Base-by-base conservation (phyloP, 108 stramenopile species). In the Bacterosira constricta region DNA sequence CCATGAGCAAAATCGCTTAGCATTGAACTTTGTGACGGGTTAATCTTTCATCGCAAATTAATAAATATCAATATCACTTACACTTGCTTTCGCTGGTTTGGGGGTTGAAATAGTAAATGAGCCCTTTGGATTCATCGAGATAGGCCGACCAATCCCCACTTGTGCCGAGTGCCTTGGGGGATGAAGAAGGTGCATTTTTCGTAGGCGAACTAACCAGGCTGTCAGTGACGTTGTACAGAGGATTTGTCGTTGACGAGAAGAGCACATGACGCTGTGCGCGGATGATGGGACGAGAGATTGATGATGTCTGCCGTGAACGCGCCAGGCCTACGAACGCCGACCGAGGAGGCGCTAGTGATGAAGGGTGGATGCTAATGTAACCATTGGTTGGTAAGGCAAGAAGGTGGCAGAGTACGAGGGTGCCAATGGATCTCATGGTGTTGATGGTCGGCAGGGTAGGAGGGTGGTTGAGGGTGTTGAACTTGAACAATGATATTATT, bases 81-180 rank as follows among this genome's bases (percentile, higher is more conserved):
- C 62, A 60, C 58, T 61, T 73, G 31, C 53, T 54, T 17, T 88
- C 87, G 34, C 93, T 90, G 5, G 93, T 90, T 7, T 66, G 65
- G 15, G 57, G 56, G 53, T 94, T 85, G 47, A 90, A 94, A 75
- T 91, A 94, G 65, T 94, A 94, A 2, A 90, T 59, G 6, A 90
- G 55, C 1, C 91, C 91, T 11, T 88, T 90, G 1, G 77, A 85
- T 58, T 90, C 86, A 55, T 92, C 91, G 45, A 92, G 56, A 61
- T 84, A 90, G 0, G 91, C 91, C 4, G 85, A 67, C 91, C 91
- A 92, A 36, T 84, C 83, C 0, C 84, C 87, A 37, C 79, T 73
- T 39, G 79, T 73, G 20, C 85, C 85, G 10, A 92, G 73, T 27
- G 86, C 81, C 56, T 84, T 31, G 36, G 53, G 61, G 32, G 30